Conservation (phyloP, 2,329 filamentous ascomycete species). For the Nemania sp. region DNA sequence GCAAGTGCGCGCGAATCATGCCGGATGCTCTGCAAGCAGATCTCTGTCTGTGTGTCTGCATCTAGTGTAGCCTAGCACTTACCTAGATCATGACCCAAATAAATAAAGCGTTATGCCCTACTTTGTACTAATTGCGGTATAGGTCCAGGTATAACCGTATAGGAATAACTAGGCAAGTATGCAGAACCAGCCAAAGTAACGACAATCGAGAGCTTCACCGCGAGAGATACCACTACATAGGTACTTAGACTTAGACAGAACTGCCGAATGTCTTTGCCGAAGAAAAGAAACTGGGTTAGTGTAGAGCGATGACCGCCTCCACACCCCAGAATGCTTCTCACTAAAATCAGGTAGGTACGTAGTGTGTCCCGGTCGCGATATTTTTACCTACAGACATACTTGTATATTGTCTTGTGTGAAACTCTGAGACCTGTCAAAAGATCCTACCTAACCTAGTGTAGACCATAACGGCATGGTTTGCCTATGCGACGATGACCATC, state of each 20-base stretch:
- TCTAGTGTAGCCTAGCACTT: not conserved
- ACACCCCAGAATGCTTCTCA: not conserved
- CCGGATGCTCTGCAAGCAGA: constrained; percentile 6
- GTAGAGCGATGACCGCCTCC: constrained; percentile 15
- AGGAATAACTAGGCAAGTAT: too few species aligned
- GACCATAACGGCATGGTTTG: too few species aligned
- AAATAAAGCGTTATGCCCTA: not conserved
- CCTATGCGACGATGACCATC: too few species aligned
- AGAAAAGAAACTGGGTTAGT: not conserved
- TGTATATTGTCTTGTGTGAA: not conserved
- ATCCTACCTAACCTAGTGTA: too few species aligned
- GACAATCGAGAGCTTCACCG: not conserved
- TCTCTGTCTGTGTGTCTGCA: constrained; percentile 14
- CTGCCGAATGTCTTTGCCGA: not conserved
- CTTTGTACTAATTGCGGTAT: too few species aligned
- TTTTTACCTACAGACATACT: not conserved
- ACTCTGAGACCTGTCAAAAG: not conserved
- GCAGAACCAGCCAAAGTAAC: too few species aligned
- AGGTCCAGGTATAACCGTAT: too few species aligned
- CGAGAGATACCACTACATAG: too few species aligned
- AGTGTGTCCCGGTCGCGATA: too few species aligned
- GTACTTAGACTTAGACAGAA: too few species aligned
- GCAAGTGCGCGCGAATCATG: constrained; percentile 23
- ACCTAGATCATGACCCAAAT: not conserved
- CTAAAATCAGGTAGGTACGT: too few species aligned